Evolutionary conservation across 345 rosid genomes (phyloP).

Genomic region (Stellera chamaejasme): DNA sequence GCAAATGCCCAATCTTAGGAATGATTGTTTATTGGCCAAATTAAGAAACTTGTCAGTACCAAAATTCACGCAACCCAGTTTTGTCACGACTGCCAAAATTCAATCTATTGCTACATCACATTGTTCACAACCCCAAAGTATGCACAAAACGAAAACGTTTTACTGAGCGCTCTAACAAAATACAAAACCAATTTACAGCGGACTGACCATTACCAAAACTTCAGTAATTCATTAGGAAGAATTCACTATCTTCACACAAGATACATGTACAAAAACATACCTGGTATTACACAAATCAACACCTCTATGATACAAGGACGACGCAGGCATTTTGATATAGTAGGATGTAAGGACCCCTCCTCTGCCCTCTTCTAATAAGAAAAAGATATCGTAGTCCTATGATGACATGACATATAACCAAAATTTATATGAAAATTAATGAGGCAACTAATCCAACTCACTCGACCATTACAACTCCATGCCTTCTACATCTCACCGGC

Average conservation of each 20-base stretch:
- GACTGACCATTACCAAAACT: slow-evolving; percentile 1
- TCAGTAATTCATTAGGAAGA: slow-evolving; percentile 8
- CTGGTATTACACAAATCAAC: slow-evolving; percentile 30
- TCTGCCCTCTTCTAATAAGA: slow-evolving; percentile 10
- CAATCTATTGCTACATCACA: no score
- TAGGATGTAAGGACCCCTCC: slow-evolving; percentile 8
- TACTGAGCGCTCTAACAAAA: no score
- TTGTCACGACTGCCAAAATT: no score
- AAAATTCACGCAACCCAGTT: no score
- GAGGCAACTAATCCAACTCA: slow-evolving; percentile 28
- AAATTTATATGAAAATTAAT: slow-evolving; percentile 21
- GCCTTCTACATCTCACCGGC: slow-evolving; percentile 33
- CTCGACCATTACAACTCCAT: slow-evolving; percentile 21
- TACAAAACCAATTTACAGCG: no score
- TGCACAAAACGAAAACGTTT: no score
- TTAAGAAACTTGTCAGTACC: no score
- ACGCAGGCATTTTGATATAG: slow-evolving; percentile 12
- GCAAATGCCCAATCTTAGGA: no score
- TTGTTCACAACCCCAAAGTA: no score
- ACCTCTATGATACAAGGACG: slow-evolving; percentile 45
- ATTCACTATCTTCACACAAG: slow-evolving; percentile 3
- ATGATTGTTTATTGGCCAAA: no score
- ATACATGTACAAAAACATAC: slow-evolving; percentile 29
- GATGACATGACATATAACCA: slow-evolving; percentile 14
- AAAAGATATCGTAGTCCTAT: slow-evolving; percentile 24